A percentile compares a stretch with the other conserved stretches of the same genome.
Conservation (phyloP, 169 alveolate species). For the Cryptosporidium andersoni region DNA sequence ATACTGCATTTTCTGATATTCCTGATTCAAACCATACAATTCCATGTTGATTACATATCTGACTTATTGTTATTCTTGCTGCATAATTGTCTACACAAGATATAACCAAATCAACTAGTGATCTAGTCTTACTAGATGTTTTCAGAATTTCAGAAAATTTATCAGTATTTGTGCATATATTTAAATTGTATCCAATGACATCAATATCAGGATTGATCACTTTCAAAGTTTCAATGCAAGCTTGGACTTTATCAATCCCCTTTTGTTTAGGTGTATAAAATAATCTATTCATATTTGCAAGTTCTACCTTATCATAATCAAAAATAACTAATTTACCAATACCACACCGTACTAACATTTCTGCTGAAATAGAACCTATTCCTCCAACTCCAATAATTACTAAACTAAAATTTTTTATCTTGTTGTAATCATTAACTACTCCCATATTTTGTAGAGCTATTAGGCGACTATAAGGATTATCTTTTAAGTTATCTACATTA, state of each 20-base stretch:
- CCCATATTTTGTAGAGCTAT: conserved; percentile 95
- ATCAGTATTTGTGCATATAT: conserved; percentile 86
- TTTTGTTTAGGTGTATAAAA: conserved; percentile 90
- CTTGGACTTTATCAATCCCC: conserved; percentile 91
- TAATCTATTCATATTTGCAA: conserved; percentile 94
- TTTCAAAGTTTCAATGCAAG: conserved; percentile 81
- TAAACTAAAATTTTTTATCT: conserved; percentile 83
- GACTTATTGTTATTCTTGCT: conserved; percentile 94
- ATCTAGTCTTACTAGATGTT: conserved; percentile 68
- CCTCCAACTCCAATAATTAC: conserved; percentile 96
- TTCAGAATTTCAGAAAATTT: conserved; percentile 81
- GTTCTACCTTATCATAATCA: conserved; percentile 94
- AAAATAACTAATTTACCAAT: conserved; percentile 91
- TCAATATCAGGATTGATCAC: conserved; percentile 91
- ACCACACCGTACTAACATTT: conserved; percentile 95
- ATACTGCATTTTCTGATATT: conserved; percentile 93
- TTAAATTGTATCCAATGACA: conserved; percentile 87
- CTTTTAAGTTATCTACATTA: background rate
- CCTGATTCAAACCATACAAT: conserved; percentile 95
- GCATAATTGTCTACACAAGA: conserved; percentile 96
- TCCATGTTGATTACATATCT: conserved; percentile 91
- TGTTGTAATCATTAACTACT: conserved; percentile 88
- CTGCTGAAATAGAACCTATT: conserved; percentile 95
- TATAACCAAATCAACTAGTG: conserved; percentile 85
- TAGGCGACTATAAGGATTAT: conserved; percentile 87